These are phyloP conservation scores for Secale cereale DNA, from an alignment of 176 grass and related monocot species.

Conservation along the genomic window DNA sequence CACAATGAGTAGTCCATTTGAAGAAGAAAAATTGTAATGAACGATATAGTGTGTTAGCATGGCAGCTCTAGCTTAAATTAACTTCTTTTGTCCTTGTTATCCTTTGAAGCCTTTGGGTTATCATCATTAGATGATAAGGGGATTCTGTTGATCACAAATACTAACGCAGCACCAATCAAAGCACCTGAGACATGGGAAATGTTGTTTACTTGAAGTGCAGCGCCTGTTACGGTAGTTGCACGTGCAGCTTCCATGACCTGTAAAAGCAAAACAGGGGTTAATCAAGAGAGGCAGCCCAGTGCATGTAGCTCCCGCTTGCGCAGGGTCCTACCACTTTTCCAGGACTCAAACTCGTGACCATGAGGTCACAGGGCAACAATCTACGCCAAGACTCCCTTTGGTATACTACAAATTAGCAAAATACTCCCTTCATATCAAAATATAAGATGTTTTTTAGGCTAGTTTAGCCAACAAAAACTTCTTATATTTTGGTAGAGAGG, in stretches of 20 bases:
- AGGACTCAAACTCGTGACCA: no score
- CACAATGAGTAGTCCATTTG: not conserved
- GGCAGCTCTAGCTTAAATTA: conserved; percentile 14
- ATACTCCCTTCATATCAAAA: not conserved
- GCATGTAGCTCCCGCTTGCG: no score
- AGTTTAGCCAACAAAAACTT: no score
- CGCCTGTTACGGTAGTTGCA: conserved; percentile 55
- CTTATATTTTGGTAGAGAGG: no score
- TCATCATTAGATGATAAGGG: conserved; percentile 43
- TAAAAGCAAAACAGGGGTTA: conserved; percentile 16
- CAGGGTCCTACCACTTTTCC: no score
- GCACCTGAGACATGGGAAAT: conserved; percentile 95
- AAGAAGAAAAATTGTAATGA: not conserved
- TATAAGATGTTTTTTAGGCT: no score
- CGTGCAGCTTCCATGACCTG: conserved; percentile 95
- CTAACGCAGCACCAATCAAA: conserved; percentile 81
- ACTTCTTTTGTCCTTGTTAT: conserved; percentile 51
- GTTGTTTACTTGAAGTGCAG: conserved; percentile 79
- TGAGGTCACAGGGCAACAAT: no score
- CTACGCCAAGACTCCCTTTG: no score
- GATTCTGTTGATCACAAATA: conserved; percentile 62
- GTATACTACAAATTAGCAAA: not conserved
- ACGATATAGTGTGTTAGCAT: conserved; percentile 25
- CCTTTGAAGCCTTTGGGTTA: conserved; percentile 36
- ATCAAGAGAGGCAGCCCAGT: not conserved